Evolutionary conservation across 2,329 filamentous ascomycete genomes (phyloP).

Genomic region (Curvularia verruculosa): DNA sequence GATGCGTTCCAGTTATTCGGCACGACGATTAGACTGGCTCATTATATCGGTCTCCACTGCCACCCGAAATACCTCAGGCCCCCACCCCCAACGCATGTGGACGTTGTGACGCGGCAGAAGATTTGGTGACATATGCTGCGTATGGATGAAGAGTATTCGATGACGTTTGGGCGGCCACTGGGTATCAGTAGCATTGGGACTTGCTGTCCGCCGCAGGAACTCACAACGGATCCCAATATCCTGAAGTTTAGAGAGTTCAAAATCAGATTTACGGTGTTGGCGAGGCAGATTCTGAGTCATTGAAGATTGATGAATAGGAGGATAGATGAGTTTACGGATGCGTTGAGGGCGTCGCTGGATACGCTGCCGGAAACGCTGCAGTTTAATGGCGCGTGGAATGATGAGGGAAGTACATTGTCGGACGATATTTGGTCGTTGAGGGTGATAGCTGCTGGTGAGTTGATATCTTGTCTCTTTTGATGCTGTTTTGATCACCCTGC

Average conservation of each 20-base stretch:
- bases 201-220: constrained; percentile 54
- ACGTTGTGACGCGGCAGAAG: constrained; percentile 52
- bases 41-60: constrained; percentile 58
- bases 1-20: constrained; percentile 60
- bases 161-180: constrained; percentile 56
- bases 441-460: constrained; percentile 54
- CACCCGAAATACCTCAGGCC: constrained; percentile 56
- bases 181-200: constrained; percentile 59
- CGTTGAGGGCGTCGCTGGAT: constrained; percentile 51
- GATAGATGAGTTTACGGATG: constrained; percentile 57
- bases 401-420: constrained; percentile 47
- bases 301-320: constrained; percentile 51
- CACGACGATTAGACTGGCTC: constrained; percentile 56
- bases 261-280: constrained; percentile 56
- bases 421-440: constrained; percentile 54
- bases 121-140: constrained; percentile 62
- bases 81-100: constrained; percentile 48
- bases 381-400: constrained; percentile 55
- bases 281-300: constrained; percentile 55
- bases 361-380: constrained; percentile 56
- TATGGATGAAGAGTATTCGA: constrained; percentile 59
- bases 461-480: background rate
- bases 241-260: constrained; percentile 55
- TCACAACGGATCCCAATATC: constrained; percentile 53
- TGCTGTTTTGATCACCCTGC: background rate